phyloP scores from a whole-genome alignment of 148 eudicot genomes.

The Vaccinium darrowii region DNA sequence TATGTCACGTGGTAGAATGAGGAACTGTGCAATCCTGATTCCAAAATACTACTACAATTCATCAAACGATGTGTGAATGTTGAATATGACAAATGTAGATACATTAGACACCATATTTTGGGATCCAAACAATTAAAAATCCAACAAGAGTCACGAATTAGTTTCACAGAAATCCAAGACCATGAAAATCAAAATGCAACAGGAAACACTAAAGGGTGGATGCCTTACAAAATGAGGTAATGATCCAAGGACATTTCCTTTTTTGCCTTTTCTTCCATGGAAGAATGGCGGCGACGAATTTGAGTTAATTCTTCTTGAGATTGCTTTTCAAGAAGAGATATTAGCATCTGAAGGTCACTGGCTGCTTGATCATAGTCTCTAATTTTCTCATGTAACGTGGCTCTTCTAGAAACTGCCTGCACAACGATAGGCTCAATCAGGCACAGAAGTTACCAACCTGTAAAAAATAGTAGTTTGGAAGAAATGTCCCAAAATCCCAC shows the following conservation, averaged over 20 bases:
- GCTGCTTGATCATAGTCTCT: constrained; percentile 81
- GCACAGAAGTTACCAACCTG: constrained; percentile 8
- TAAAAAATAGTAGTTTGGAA: neutral
- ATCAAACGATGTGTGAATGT: neutral
- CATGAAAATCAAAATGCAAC: constrained; percentile 14
- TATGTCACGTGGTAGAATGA: neutral
- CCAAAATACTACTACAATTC: neutral
- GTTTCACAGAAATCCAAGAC: neutral
- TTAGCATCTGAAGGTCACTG: constrained; percentile 57
- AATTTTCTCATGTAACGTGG: constrained; percentile 76
- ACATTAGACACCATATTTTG: constrained; percentile 2
- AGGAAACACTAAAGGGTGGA: neutral
- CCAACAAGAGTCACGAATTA: neutral
- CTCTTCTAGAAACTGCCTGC: constrained; percentile 86
- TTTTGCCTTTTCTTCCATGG: constrained; percentile 64
- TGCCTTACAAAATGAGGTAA: constrained; percentile 79
- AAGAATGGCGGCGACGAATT: constrained; percentile 54
- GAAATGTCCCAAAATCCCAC: neutral
- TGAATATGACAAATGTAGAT: neutral
- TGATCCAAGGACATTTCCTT: constrained; percentile 61
- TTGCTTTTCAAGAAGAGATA: constrained; percentile 60
- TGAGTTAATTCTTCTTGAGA: constrained; percentile 54
- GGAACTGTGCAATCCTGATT: neutral
- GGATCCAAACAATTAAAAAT: neutral
- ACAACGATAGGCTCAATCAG: constrained; percentile 15